phyloP scores from a whole-genome alignment of 208 protist genomes.

The Trichomonas gallinae region DNA sequence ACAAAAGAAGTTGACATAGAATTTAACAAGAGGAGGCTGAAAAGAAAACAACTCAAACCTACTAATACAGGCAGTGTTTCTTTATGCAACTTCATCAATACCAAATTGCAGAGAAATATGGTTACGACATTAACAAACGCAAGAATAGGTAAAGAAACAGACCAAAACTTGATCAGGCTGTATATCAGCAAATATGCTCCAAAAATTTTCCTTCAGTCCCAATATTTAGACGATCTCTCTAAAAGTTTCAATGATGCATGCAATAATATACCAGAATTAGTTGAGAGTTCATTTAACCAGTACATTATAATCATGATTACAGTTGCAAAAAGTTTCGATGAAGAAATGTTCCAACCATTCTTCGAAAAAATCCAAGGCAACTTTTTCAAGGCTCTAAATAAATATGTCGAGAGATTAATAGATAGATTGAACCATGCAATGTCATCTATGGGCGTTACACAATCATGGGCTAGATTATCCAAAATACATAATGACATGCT shows the following conservation, averaged over 20 bases:
- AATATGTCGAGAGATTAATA: background rate
- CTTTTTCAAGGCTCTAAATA: background rate
- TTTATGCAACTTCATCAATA: background rate
- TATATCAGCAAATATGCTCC: background rate
- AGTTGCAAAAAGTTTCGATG: background rate
- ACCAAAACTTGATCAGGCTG: background rate
- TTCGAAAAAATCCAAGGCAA: background rate
- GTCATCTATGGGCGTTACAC: too few relatives aligned
- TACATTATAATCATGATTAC: too few relatives aligned
- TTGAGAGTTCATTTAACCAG: too few relatives aligned
- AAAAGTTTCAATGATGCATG: too few relatives aligned
- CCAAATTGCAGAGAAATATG: background rate
- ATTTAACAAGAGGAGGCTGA: background rate
- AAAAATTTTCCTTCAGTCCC: background rate
- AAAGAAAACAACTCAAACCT: background rate
- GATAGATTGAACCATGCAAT: background rate
- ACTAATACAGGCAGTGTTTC: background rate
- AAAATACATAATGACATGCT: background rate
- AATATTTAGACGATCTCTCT: too few relatives aligned
- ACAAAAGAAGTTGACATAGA: background rate
- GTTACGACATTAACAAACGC: background rate
- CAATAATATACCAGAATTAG: too few relatives aligned
- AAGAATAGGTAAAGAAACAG: background rate
- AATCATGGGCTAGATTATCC: background rate
- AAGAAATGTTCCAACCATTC: background rate